These are phyloP conservation scores for Rubia yunnanensis DNA, from an alignment of 257 asterid genomes.

Conservation along the genomic window DNA sequence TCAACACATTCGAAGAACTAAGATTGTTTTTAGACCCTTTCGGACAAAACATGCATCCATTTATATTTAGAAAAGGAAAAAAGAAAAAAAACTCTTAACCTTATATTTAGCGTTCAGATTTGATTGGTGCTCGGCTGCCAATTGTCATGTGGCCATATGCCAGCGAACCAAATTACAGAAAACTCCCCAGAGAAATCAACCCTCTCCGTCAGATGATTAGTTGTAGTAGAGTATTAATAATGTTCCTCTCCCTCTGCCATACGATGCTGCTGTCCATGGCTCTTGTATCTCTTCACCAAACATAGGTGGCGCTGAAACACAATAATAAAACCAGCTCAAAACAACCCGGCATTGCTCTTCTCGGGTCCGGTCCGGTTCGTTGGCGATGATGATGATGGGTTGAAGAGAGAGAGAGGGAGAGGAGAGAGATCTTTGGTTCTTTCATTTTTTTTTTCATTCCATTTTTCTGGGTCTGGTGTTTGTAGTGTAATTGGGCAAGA, in stretches of 20 bases:
- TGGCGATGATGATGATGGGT: neutral
- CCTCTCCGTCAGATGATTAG: neutral
- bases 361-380: neutral
- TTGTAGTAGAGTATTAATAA: neutral
- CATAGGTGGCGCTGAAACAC: neutral
- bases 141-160: neutral
- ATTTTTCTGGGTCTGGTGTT: neutral
- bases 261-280: neutral
- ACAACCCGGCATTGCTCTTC: constrained; percentile 11
- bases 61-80: too few species aligned
- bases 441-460: neutral
- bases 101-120: neutral
- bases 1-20: too few species aligned
- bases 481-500: neutral
- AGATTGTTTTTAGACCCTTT: too few species aligned
- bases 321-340: constrained; percentile 5
- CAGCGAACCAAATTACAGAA: neutral
- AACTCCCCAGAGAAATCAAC: neutral
- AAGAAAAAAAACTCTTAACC: too few species aligned
- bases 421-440: constrained; percentile 11
- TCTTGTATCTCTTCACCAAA: neutral
- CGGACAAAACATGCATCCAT: too few species aligned
- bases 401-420: constrained; percentile 6
- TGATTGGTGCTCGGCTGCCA: neutral
- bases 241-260: neutral